Conservation (phyloP, 176 grass and related monocot genomes). For the Secale cereale region DNA sequence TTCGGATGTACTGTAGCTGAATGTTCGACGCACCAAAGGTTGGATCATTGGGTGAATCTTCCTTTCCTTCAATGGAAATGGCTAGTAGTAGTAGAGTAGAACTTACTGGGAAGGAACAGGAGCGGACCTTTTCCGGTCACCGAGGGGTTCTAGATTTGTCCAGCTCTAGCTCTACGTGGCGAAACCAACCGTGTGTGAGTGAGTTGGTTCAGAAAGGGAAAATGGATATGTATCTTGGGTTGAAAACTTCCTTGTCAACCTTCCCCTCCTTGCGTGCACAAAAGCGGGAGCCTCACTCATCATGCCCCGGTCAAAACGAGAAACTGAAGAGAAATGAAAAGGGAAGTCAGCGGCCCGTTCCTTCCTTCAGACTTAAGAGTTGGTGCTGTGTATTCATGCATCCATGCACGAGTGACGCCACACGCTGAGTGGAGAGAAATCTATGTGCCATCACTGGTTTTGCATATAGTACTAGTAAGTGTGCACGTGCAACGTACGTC, state of each 20-base stretch:
- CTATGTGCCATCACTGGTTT: too few relatives aligned
- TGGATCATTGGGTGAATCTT: too few relatives aligned
- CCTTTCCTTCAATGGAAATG: neutral
- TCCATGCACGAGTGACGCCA: too few relatives aligned
- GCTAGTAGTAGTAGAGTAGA: too few relatives aligned
- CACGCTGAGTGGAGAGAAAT: too few relatives aligned
- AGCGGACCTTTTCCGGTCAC: neutral
- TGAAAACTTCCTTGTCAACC: too few relatives aligned
- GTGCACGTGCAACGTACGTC: too few relatives aligned
- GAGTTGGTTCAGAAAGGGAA: too few relatives aligned
- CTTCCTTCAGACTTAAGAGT: neutral
- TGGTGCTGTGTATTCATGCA: neutral
- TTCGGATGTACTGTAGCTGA: neutral
- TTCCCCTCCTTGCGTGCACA: neutral
- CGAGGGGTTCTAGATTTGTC: neutral
- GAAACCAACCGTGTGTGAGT: neutral
- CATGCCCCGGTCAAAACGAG: neutral
- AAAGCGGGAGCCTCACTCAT: neutral
- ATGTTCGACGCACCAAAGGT: neutral
- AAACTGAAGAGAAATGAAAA: neutral
- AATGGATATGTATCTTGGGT: too few relatives aligned
- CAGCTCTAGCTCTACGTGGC: neutral
- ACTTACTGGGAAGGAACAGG: slow-evolving; percentile 3
- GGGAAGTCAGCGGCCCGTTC: neutral
- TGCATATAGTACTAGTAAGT: too few relatives aligned